Evolutionary conservation across 1,284 basidiomycete genomes (phyloP), one percentile per base, ranked within the genome.

Genomic region (Schizopora paradoxa): DNA sequence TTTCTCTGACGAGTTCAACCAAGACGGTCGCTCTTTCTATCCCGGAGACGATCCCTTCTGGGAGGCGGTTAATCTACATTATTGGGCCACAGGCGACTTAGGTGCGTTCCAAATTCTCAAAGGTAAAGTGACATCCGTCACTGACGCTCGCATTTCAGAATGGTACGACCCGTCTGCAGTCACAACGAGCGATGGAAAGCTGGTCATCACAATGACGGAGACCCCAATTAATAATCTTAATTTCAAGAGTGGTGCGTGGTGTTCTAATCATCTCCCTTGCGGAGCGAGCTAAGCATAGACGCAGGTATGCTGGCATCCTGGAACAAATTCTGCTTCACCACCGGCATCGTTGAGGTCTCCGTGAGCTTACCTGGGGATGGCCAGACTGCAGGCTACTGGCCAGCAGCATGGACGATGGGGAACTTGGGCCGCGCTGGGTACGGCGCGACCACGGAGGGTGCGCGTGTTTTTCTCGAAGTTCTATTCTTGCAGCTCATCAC

Each of bases 271-370:
- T 21, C 23, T 23, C 37, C 14, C 11, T 23, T 22, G 14, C 7
- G 33, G n/a, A 11, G n/a, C 25, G 29, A 11, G 43, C 25, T 48
- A 2, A 19, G 6, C 25, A 19, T 16, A 32, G 31, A 45, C 18
- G 55, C 55, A 49, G 61, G 61, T 14, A 63, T 57, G 58, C 51
- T 68, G 34, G 51, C 57, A 13, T 54, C 56, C 29, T 73, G 72
- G 72, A 74, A 74, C 56, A 86, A 91, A 62, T 82, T 91, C 58
- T 92, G 89, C 62, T 93, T 92, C 62, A 89, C 82, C 0, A 85
- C 85, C 4, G 84, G 83, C 16, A 65, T 83, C 48, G 67, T 86
- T 36, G 76, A 81, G 60, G 73, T 69, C 26, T 58, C 62, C 7
- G 76, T 87, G 21, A 63, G 74, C 43, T 54, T 76, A 23, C 69